Evolutionary conservation across 768 basidiomycete species (phyloP).

Genomic region (Kwoniella dejecticola): DNA sequence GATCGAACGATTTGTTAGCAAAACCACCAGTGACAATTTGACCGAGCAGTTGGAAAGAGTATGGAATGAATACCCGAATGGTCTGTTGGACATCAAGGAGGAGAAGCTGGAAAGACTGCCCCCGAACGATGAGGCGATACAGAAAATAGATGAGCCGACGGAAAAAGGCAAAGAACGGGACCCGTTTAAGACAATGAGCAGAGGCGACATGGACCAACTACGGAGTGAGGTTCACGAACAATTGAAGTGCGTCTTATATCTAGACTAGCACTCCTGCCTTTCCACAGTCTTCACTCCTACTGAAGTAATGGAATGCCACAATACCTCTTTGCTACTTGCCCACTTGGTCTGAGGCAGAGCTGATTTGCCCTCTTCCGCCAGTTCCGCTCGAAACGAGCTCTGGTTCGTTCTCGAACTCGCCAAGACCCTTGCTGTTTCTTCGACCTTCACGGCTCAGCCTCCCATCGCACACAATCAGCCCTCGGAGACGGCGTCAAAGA

Average conservation of each 20-base stretch:
- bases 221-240: constrained; percentile 36
- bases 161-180: constrained; percentile 18
- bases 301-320: too few relatives aligned
- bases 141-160: constrained; percentile 7
- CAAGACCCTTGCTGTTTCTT: constrained; percentile 39
- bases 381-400: constrained; percentile 48
- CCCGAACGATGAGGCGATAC: constrained; percentile 20
- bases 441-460: constrained; percentile 25
- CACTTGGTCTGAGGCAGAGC: too few relatives aligned
- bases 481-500: neutral
- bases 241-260: constrained; percentile 42
- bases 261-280: too few relatives aligned
- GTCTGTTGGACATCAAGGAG: constrained; percentile 41
- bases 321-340: too few relatives aligned
- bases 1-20: constrained; percentile 6
- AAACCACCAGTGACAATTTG: constrained; percentile 29
- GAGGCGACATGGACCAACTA: constrained; percentile 41
- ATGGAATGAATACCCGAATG: constrained; percentile 49
- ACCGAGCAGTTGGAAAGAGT: constrained; percentile 38
- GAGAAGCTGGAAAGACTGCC: constrained; percentile 14
- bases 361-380: neutral
- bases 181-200: constrained; percentile 22
- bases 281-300: too few relatives aligned
- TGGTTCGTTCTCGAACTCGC: constrained; percentile 49
- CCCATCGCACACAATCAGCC: constrained; percentile 20